A percentile compares a stretch with the other conserved stretches of the same genome.
Conservation (phyloP, 768 basidiomycete species). For the Termitomyces sp. region DNA sequence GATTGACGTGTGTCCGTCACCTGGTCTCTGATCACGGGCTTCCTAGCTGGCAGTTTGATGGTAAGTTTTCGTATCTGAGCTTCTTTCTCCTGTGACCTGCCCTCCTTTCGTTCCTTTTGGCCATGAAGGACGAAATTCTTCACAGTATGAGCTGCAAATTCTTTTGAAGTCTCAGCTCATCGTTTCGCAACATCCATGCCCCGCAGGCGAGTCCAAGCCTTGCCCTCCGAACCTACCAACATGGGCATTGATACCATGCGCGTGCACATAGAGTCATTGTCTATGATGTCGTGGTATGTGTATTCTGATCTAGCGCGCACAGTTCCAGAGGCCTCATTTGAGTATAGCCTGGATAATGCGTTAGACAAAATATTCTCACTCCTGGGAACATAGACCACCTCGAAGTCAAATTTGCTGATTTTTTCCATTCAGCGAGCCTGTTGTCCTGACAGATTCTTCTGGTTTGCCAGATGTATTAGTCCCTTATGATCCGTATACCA, state of each 20-base stretch:
- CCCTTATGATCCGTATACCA: not conserved
- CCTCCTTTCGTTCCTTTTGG: not conserved
- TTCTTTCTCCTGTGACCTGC: no score
- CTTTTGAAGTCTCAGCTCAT: not conserved
- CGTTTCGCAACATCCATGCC: no score
- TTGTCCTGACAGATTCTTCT: not conserved
- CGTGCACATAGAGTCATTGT: not conserved
- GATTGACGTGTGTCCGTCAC: not conserved
- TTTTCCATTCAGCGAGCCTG: not conserved
- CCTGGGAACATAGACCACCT: not conserved
- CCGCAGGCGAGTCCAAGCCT: no score
- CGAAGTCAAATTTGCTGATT: not conserved
- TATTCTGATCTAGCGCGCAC: not conserved
- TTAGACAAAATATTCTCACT: not conserved
- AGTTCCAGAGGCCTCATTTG: not conserved
- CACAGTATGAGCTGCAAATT: not conserved
- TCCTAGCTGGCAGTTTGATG: not conserved
- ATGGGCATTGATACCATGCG: not conserved
- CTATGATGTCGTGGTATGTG: not conserved
- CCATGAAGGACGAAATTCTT: not conserved
- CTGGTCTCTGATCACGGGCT: not conserved
- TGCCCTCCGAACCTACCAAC: not conserved
- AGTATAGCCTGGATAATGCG: not conserved
- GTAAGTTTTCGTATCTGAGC: no score
- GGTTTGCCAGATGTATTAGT: not conserved